These are phyloP conservation scores for Orbilia blumenaviensis DNA, from an alignment of 2,329 filamentous ascomycete species.

Conservation along the genomic window DNA sequence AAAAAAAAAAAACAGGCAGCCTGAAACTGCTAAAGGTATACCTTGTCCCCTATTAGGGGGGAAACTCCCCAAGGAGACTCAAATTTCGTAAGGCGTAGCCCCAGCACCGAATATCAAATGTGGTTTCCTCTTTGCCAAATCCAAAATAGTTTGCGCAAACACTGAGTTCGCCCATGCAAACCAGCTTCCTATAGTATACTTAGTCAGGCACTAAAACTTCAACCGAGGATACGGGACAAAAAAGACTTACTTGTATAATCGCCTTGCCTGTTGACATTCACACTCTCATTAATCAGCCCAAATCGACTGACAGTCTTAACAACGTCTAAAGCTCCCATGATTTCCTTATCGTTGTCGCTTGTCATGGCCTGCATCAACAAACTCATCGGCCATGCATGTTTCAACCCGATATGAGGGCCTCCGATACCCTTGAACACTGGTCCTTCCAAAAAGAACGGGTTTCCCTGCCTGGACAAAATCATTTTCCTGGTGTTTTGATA, in stretches of 20 bases:
- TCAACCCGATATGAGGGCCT: slow-evolving; percentile 79
- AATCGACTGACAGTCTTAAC: slow-evolving; percentile 79
- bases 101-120: slow-evolving; percentile 80
- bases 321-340: slow-evolving; percentile 73
- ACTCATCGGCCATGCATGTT: slow-evolving; percentile 97
- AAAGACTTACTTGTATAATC: slow-evolving; percentile 80
- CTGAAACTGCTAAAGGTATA: not conserved
- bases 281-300: slow-evolving; percentile 89
- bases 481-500: slow-evolving; percentile 91
- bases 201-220: slow-evolving; percentile 14
- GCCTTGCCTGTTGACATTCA: slow-evolving; percentile 76
- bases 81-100: slow-evolving; percentile 67
- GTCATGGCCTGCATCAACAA: slow-evolving; percentile 91
- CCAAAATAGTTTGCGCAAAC: slow-evolving; percentile 89
- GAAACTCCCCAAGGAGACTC: not conserved
- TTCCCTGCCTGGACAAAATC: slow-evolving; percentile 77
- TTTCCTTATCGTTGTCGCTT: slow-evolving; percentile 82
- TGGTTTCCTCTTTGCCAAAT: slow-evolving; percentile 87
- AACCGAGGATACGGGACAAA: not conserved
- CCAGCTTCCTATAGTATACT: slow-evolving; percentile 72
- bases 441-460: slow-evolving; percentile 88
- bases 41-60: not conserved
- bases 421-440: slow-evolving; percentile 85
- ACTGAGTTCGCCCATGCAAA: slow-evolving; percentile 99
- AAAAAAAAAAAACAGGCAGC: not conserved